Evolutionary conservation across 2,329 filamentous ascomycete genomes (phyloP).

Genomic region (Diaporthe ilicicola): DNA sequence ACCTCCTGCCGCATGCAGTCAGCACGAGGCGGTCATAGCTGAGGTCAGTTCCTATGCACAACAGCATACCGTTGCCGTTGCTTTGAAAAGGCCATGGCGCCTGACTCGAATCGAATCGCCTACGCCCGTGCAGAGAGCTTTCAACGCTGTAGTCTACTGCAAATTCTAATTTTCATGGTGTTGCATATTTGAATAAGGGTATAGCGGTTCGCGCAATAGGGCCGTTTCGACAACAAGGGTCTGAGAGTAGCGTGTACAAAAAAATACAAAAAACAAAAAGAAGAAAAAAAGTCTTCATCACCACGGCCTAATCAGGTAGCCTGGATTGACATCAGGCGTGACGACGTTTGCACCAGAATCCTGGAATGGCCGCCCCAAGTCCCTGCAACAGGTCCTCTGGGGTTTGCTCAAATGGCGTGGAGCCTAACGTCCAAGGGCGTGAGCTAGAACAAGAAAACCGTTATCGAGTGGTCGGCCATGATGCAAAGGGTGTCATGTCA

Average conservation of each 20-base stretch:
- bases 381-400: constrained; percentile 1
- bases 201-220: constrained; percentile 1
- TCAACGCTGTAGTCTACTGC: neutral
- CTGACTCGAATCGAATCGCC: constrained; percentile 3
- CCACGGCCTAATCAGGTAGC: neutral
- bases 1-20: constrained; percentile 22
- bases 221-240: constrained; percentile 1
- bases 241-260: too few species aligned
- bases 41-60: neutral
- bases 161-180: neutral
- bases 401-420: neutral
- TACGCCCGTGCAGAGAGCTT: neutral
- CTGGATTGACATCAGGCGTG: constrained; percentile 20
- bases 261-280: too few species aligned
- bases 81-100: constrained; percentile 5
- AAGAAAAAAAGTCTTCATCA: constrained; percentile 19
- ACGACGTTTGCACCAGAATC: constrained; percentile 5
- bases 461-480: neutral
- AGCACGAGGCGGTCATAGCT: constrained; percentile 25
- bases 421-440: neutral
- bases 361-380: neutral
- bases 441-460: neutral
- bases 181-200: neutral
- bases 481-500: constrained; percentile 13
- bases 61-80: neutral